phyloP scores from a whole-genome alignment of 805 yeast species.

The Naumovozyma dairenensis region DNA sequence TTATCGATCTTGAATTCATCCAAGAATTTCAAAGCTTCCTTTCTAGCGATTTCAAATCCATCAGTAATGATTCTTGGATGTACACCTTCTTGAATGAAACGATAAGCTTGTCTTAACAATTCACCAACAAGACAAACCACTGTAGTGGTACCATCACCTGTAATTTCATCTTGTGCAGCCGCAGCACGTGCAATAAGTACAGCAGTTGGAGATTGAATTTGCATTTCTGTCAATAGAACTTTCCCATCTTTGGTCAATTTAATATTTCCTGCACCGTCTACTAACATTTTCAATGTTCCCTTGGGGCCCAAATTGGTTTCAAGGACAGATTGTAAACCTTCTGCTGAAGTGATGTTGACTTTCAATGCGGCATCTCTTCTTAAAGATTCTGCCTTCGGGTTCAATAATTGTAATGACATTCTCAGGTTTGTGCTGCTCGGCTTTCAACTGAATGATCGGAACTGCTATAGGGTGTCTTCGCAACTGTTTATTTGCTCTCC shows the following conservation, averaged over 20 bases:
- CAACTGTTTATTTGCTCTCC: too few species aligned
- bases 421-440: not conserved
- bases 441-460: not conserved
- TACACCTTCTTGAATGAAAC: conserved; percentile 85
- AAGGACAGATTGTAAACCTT: conserved; percentile 87
- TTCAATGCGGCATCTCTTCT: conserved; percentile 92
- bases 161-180: conserved; percentile 95
- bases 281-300: conserved; percentile 92
- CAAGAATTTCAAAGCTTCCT: conserved; percentile 58
- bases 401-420: conserved; percentile 72
- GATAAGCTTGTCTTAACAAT: conserved; percentile 84
- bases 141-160: conserved; percentile 99
- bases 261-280: conserved; percentile 92
- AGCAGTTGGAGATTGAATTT: conserved; percentile 85
- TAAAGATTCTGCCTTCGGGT: conserved; percentile 96
- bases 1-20: conserved; percentile 50
- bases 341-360: conserved; percentile 93
- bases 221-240: conserved; percentile 90
- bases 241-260: conserved; percentile 96
- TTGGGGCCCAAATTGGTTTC: conserved; percentile 92
- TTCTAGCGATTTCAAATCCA: conserved; percentile 88
- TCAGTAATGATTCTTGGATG: conserved; percentile 93
- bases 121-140: conserved; percentile 93
- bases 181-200: conserved; percentile 95
- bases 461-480: too few species aligned